phyloP scores from a whole-genome alignment of 2,329 filamentous ascomycete genomes.

The Colletotrichum falcatum region DNA sequence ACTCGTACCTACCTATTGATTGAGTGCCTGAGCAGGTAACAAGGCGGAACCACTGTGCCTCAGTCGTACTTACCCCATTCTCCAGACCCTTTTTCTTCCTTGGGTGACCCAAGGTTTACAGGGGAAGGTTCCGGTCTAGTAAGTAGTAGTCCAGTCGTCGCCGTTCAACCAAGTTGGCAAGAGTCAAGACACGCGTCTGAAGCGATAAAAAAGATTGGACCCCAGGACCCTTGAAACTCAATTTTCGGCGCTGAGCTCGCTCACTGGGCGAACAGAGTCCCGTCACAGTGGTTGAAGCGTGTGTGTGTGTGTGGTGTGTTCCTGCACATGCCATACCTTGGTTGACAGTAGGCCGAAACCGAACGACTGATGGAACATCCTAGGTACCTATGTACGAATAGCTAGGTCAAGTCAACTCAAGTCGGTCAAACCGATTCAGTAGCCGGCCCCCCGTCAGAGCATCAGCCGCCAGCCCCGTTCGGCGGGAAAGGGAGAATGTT shows the following conservation, averaged over 20 bases:
- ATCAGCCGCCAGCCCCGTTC: background rate
- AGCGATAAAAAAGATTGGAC: slow-evolving; percentile 22
- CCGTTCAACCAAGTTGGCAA: slow-evolving; percentile 21
- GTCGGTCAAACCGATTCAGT: background rate
- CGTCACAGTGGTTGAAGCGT: background rate
- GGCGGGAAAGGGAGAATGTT: slow-evolving; percentile 24
- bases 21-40: background rate
- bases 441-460: too few relatives aligned
- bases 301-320: too few relatives aligned
- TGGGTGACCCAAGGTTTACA: background rate
- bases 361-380: background rate
- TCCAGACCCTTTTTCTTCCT: background rate
- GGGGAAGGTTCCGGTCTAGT: background rate
- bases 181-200: slow-evolving; percentile 37
- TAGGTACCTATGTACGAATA: too few relatives aligned
- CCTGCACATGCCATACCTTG: too few relatives aligned
- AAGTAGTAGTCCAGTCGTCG: background rate
- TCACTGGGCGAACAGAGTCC: background rate
- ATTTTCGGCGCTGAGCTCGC: slow-evolving; percentile 19
- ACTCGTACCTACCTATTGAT: background rate
- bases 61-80: background rate
- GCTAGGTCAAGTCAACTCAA: too few relatives aligned
- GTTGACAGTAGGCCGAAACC: background rate
- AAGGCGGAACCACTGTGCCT: background rate
- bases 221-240: slow-evolving; percentile 41